These are phyloP conservation scores for Zostera marina DNA, from an alignment of 116 monocot genomes.

Conservation along the genomic window DNA sequence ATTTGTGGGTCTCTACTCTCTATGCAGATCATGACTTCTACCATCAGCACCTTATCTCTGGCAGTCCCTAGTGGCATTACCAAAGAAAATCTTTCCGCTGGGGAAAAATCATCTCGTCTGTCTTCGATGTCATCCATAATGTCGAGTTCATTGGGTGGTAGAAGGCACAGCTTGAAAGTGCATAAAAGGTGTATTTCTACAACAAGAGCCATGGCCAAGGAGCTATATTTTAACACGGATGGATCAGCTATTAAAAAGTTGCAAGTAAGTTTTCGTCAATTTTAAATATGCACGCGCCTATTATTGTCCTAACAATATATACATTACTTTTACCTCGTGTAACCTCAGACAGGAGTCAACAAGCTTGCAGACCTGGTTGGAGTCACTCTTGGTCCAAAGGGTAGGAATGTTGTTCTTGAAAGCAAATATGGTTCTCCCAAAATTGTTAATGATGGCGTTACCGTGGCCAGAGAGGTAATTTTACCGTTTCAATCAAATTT, in stretches of 20 bases:
- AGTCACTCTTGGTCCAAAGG: slow-evolving; percentile 60
- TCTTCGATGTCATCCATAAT: slow-evolving; percentile 25
- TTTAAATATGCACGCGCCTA: neutral
- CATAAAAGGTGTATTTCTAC: slow-evolving; percentile 12
- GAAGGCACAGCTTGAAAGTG: slow-evolving; percentile 4
- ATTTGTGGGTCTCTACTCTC: too few species aligned
- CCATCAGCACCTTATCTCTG: slow-evolving; percentile 29
- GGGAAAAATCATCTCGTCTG: slow-evolving; percentile 11
- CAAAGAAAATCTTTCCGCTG: slow-evolving; percentile 7
- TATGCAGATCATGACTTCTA: slow-evolving; percentile 12
- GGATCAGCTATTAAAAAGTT: slow-evolving; percentile 51
- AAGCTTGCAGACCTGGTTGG: slow-evolving; percentile 67
- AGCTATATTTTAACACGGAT: slow-evolving; percentile 65
- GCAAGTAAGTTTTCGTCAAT: slow-evolving; percentile 18
- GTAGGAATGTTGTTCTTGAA: slow-evolving; percentile 60
- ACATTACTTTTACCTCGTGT: neutral
- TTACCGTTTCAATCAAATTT: neutral
- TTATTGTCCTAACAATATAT: neutral
- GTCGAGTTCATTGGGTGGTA: slow-evolving; percentile 14
- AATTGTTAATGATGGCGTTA: slow-evolving; percentile 49
- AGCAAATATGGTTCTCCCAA: slow-evolving; percentile 63
- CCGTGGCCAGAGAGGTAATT: slow-evolving; percentile 44
- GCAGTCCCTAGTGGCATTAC: slow-evolving; percentile 11
- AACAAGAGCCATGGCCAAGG: slow-evolving; percentile 35
- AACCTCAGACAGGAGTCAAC: slow-evolving; percentile 44